A percentile compares a stretch with the other conserved stretches of the same genome.
phyloP scores from a whole-genome alignment of 768 basidiomycete species.

The Pleurotus eryngii region DNA sequence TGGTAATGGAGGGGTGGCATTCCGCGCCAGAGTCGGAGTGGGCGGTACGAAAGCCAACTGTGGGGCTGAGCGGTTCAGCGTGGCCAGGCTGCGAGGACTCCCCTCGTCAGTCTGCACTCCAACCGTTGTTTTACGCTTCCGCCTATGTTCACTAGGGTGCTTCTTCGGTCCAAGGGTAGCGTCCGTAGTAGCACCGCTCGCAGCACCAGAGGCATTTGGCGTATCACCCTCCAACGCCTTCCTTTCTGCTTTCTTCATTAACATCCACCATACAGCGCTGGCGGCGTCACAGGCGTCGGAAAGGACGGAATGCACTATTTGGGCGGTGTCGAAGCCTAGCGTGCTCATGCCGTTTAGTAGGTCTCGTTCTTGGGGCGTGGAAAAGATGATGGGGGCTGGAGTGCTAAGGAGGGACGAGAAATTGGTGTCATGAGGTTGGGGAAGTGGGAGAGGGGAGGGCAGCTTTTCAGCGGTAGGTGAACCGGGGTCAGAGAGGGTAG shows the following conservation, averaged over 20 bases:
- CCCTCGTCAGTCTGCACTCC: slow-evolving; percentile 47
- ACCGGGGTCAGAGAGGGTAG: slow-evolving; percentile 66
- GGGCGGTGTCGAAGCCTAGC: slow-evolving; percentile 89
- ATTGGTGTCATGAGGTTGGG: slow-evolving; percentile 45
- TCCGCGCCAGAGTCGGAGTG: slow-evolving; percentile 60
- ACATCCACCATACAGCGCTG: slow-evolving; percentile 95
- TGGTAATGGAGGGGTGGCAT: slow-evolving; percentile 53
- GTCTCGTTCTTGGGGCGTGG: slow-evolving; percentile 75
- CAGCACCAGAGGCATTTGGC: slow-evolving; percentile 10
- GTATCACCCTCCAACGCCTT: slow-evolving; percentile 35
- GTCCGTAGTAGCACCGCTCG: slow-evolving; percentile 10
- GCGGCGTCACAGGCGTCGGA: slow-evolving; percentile 90
- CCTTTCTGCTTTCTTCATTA: slow-evolving; percentile 75
- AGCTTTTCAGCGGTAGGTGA: slow-evolving; percentile 49
- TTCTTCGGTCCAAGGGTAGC: slow-evolving; percentile 14
- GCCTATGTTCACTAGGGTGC: slow-evolving; percentile 16
- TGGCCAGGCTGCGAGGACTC: slow-evolving; percentile 18
- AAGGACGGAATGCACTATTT: slow-evolving; percentile 91
- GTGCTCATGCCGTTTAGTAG: slow-evolving; percentile 70
- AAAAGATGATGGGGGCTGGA: slow-evolving; percentile 81
- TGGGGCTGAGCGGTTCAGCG: slow-evolving; percentile 42
- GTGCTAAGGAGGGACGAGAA: slow-evolving; percentile 61
- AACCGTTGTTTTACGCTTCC: slow-evolving; percentile 23
- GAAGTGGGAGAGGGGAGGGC: slow-evolving; percentile 31
- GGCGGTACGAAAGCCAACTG: slow-evolving; percentile 74